Evolutionary conservation across 345 rosid genomes (phyloP), one percentile per base, ranked within the genome.

Genomic region (Nephelium lappaceum): DNA sequence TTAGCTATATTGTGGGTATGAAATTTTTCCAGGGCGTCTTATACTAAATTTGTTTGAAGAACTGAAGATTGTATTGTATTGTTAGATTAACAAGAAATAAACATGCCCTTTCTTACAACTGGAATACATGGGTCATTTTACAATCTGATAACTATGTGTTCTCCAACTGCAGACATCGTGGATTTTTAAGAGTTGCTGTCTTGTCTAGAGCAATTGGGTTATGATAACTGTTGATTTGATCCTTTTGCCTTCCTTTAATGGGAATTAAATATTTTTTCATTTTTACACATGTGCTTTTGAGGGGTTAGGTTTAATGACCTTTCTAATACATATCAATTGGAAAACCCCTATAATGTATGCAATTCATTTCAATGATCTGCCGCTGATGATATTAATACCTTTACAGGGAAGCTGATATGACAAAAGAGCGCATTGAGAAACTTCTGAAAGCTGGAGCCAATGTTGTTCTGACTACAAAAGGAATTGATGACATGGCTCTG

Each of bases 401-500:
- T 78, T 19, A 60, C 91, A 97, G 99, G 80, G 99, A 97, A 84
- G 90, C 97, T 79, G 98, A 97, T 86, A 88, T 91, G 97, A 97
- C 98, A 0, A 97, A 94, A 75, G 99, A 97, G 77, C 93, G 98
- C 25, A 97, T 97, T 80, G 95, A 89, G 78, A 96, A 96, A 82
- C 91, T 96, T 77, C 83, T 96, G 73, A 93, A 91, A 85, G 97
- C 95, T 83, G 99, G 99, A 61, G 99, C 99, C n/a, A 94, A 96
- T 84, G 98, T 96, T 72, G 86, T 97, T 67, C 81, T 97, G 82
- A 97, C 98, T 49, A 97, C 98, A 10, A 97, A 97, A 83, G 98
- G 97, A 75, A 97, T 97, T 78, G 99, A 94, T 84, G 99, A 94
- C 89, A 97, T 97, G 99, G 97, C 99, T 76, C 93, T 97, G 67